Percentiles rank a stretch among this genome's conserved stretches.
These are phyloP conservation scores for Rhodamnia rubescens DNA, from an alignment of 345 rosid genomes.

Conservation along the genomic window DNA sequence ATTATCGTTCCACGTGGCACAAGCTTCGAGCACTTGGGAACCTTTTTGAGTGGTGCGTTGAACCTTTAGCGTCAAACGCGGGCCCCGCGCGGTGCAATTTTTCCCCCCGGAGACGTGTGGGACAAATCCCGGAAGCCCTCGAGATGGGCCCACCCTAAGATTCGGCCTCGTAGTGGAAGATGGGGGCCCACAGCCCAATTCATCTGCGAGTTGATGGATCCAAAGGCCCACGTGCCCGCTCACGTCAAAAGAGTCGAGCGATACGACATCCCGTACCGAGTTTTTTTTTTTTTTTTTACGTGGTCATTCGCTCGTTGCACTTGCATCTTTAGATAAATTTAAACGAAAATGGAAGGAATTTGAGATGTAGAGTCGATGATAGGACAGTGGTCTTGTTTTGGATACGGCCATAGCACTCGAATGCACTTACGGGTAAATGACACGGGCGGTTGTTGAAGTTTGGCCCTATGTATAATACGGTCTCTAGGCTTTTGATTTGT, in stretches of 20 bases:
- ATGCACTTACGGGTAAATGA: background rate
- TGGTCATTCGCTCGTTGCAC: background rate
- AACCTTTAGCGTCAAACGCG: background rate
- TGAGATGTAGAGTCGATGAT: background rate
- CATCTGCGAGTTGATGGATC: background rate
- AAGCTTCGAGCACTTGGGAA: background rate
- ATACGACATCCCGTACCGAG: background rate
- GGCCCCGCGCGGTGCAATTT: background rate
- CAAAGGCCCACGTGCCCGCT: background rate
- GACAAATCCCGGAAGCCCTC: background rate
- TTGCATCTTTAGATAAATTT: background rate
- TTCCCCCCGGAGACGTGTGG: background rate
- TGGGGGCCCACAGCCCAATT: background rate
- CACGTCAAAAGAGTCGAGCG: background rate
- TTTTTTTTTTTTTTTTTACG: too few relatives aligned
- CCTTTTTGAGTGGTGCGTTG: background rate
- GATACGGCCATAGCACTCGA: background rate
- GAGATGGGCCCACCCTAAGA: background rate
- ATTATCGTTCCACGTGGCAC: background rate
- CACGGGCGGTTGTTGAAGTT: fast-evolving
- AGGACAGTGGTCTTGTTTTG: background rate
- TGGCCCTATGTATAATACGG: fast-evolving
- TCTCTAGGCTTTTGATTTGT: background rate
- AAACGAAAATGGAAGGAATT: background rate
- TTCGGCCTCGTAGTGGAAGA: background rate